These are phyloP conservation scores for Arthrinium phaeospermum DNA, from an alignment of 2,329 filamentous ascomycete genomes.

Conservation along the genomic window DNA sequence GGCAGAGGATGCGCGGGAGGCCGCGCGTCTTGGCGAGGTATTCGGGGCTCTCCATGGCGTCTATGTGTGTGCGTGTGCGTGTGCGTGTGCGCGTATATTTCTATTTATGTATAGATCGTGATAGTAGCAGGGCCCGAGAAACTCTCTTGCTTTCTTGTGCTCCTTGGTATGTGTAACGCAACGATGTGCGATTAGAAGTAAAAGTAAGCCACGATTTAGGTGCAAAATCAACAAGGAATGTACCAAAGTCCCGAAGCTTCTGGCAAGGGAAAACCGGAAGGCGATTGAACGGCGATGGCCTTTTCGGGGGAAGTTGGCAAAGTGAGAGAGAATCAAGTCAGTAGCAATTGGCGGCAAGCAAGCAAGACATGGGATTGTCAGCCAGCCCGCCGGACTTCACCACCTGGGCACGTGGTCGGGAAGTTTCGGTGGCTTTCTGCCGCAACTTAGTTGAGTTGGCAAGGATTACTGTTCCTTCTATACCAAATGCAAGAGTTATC, in stretches of 20 bases:
- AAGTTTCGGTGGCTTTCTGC: conserved; percentile 6
- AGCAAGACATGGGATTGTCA: not conserved
- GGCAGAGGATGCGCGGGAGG: conserved; percentile 74
- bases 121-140: not conserved
- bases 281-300: not conserved
- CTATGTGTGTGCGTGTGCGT: not conserved
- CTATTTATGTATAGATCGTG: not conserved
- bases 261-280: not conserved
- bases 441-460: not conserved
- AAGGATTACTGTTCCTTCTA: not conserved
- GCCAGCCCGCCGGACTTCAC: conserved; percentile 8
- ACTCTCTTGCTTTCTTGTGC: not conserved
- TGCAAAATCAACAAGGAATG: not conserved
- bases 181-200: not conserved
- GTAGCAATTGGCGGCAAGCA: not conserved
- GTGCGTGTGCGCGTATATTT: not conserved
- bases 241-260: not conserved
- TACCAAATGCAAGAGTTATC: not conserved
- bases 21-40: conserved; percentile 29
- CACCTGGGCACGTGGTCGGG: conserved; percentile 7
- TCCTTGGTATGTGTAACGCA: not conserved
- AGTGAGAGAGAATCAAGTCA: not conserved
- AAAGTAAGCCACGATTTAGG: not conserved
- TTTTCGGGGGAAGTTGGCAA: not conserved
- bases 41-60: conserved; percentile 1